Evolutionary conservation across 495 filamentous ascomycete species (phyloP).

Genomic region (Aspergillus funiculosus): DNA sequence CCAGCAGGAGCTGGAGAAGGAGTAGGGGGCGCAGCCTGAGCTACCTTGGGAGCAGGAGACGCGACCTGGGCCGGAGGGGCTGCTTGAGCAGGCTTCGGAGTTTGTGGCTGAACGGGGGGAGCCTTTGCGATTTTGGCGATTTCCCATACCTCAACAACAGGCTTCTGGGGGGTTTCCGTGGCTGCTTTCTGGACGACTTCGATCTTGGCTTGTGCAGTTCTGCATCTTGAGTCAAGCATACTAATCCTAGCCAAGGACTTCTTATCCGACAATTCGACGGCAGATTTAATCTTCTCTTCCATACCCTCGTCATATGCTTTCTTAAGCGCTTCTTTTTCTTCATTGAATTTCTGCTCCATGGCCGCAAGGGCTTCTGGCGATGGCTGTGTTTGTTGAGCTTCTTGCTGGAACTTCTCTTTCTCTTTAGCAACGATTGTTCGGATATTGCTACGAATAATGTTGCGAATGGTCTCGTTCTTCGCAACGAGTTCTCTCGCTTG

Average conservation of each 20-base stretch:
- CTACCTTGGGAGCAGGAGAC: slow-evolving; percentile 22
- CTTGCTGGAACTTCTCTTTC: slow-evolving; percentile 53
- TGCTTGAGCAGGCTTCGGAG: slow-evolving; percentile 29
- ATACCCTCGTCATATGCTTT: slow-evolving; percentile 43
- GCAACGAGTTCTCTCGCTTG: slow-evolving; percentile 60
- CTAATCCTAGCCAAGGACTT: slow-evolving; percentile 66
- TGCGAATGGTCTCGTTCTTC: slow-evolving; percentile 58
- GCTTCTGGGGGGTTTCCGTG: slow-evolving; percentile 71
- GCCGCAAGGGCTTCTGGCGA: slow-evolving; percentile 30
- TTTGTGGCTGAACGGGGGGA: slow-evolving; percentile 34
- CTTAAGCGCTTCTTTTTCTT: slow-evolving; percentile 59
- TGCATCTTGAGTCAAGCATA: slow-evolving; percentile 68
- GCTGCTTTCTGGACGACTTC: slow-evolving; percentile 74
- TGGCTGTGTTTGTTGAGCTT: slow-evolving; percentile 31
- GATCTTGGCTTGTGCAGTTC: slow-evolving; percentile 61
- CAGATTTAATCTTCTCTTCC: slow-evolving; percentile 41
- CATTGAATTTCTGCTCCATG: slow-evolving; percentile 46
- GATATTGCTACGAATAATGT: slow-evolving; percentile 64
- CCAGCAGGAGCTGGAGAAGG: slow-evolving; percentile 12
- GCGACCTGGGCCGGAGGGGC: slow-evolving; percentile 29
- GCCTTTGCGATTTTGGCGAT: slow-evolving; percentile 66
- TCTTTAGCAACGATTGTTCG: slow-evolving; percentile 50
- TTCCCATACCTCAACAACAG: slow-evolving; percentile 81
- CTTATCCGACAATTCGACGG: slow-evolving; percentile 48
- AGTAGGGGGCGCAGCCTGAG: slow-evolving; percentile 26